Conservation (phyloP, 2,329 filamentous ascomycete species). For the Neobulgaria alba region DNA sequence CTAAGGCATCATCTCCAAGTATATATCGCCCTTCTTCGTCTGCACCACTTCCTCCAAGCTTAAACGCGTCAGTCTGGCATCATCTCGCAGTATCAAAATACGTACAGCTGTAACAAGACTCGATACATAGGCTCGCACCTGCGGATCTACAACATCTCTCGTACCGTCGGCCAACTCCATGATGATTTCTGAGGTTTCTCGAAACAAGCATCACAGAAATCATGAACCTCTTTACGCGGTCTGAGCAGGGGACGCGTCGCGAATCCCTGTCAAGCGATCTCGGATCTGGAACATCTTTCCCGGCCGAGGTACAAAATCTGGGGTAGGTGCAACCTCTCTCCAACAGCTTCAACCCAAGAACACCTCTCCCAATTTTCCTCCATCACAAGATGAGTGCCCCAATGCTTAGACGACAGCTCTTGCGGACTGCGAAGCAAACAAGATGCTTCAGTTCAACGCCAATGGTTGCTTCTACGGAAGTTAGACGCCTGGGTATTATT, state of each 20-base stretch:
- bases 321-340: constrained; percentile 5
- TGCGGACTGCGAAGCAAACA: constrained; percentile 18
- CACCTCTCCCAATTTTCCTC: too few relatives aligned
- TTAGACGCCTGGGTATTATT: constrained; percentile 84
- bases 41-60: constrained; percentile 78
- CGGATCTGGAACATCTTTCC: constrained; percentile 4
- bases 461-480: constrained; percentile 53
- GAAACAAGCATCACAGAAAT: background rate
- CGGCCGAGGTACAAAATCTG: constrained; percentile 4
- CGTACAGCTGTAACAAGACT: constrained; percentile 77
- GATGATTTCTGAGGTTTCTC: constrained; percentile 11
- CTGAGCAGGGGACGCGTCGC: constrained; percentile 8
- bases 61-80: constrained; percentile 16
- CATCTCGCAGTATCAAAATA: constrained; percentile 5
- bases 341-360: too few relatives aligned
- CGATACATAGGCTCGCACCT: constrained; percentile 88
- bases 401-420: constrained; percentile 18
- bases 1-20: constrained; percentile 85
- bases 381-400: constrained; percentile 23
- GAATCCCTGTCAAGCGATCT: constrained; percentile 10
- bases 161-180: constrained; percentile 48
- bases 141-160: constrained; percentile 69
- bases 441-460: constrained; percentile 63
- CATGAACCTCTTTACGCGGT: constrained; percentile 4
- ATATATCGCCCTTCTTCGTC: constrained; percentile 77